Evolutionary conservation across 179 eudicot genomes (phyloP), one percentile per base, ranked within the genome.

Genomic region (Carnegiea gigantea): DNA sequence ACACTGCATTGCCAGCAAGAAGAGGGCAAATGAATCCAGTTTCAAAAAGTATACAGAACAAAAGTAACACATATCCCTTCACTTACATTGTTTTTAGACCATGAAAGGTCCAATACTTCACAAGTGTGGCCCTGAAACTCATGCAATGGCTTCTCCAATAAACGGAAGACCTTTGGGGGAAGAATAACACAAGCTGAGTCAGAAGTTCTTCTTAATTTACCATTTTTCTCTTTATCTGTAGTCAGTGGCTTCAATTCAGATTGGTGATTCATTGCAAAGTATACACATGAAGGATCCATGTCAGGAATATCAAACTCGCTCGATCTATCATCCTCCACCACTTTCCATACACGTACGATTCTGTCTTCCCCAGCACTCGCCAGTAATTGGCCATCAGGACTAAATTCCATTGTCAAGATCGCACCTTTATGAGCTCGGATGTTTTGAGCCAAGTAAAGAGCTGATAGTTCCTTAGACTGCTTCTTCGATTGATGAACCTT

Each of bases 301-400:
- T 87, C 91, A 40, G 95, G 98, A 70, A 92, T 83, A 62, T 92
- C 98, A 59, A 75, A 24, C 73, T 87, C 86, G 76, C 82, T 88
- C 8, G 86, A 85, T 84, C 97, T 89, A 76, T 90, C 88, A 79
- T 88, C 92, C 81, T 89, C 94, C 75, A 91, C 86, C 72, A 95
- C 94, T 88, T 90, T 86, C 98, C 99, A 95, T 28, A 95, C 84
- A 26, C 94, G 89, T 68, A 95, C 94, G 84, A 95, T 59, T 81
- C 88, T 87, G 79, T 93, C 99, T 86, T 93, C 98, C 49, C 98
- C 99, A 11, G 94, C 98, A 79, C 90, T 95, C 6, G 99, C 99
- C 14, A 95, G 77, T 78, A 85, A 95, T 60, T 83, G 87, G 30
- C 99, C 98, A 78, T 93, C 92, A 23, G 86, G 90, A 80, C 98